A percentile compares a stretch with the other conserved stretches of the same genome.
Conservation (phyloP, 2,329 filamentous ascomycete species). For the Septoria petroselini region DNA sequence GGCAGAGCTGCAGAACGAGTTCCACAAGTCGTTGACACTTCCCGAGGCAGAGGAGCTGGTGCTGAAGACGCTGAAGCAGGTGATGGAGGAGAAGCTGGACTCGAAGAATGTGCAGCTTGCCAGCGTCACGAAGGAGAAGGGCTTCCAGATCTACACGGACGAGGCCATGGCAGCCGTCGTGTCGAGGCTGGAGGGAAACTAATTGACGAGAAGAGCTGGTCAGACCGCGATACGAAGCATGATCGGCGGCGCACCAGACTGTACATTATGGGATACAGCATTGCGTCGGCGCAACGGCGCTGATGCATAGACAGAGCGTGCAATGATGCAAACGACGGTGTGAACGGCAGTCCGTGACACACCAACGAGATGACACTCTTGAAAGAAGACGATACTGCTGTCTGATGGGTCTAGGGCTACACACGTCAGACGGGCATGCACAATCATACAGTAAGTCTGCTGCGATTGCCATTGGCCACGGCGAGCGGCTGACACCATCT, state of each 20-base stretch:
- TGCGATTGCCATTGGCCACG: too few species aligned
- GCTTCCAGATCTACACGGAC: conserved; percentile 97
- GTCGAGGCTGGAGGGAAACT: conserved; percentile 64
- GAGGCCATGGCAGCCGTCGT: conserved; percentile 96
- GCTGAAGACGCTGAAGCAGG: conserved; percentile 97
- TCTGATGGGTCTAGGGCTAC: too few species aligned
- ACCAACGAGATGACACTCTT: background rate
- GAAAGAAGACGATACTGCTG: background rate
- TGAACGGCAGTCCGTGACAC: background rate
- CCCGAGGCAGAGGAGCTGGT: conserved; percentile 91
- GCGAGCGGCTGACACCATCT: too few species aligned
- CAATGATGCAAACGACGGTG: background rate
- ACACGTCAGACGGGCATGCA: too few species aligned
- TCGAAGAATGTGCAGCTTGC: conserved; percentile 98
- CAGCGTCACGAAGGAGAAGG: conserved; percentile 95
- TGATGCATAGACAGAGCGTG: conserved; percentile 7
- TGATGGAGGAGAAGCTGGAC: conserved; percentile 99
- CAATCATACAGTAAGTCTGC: too few species aligned
- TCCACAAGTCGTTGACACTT: conserved; percentile 95
- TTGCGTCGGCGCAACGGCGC: conserved; percentile 18
- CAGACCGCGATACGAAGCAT: conserved; percentile 12
- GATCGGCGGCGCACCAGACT: conserved; percentile 12
- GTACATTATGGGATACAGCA: conserved; percentile 26
- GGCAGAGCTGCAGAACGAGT: conserved; percentile 97
- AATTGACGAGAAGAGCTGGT: conserved; percentile 11